Conservation (phyloP, 2,329 filamentous ascomycete genomes). For the Phialophora verrucosa region DNA sequence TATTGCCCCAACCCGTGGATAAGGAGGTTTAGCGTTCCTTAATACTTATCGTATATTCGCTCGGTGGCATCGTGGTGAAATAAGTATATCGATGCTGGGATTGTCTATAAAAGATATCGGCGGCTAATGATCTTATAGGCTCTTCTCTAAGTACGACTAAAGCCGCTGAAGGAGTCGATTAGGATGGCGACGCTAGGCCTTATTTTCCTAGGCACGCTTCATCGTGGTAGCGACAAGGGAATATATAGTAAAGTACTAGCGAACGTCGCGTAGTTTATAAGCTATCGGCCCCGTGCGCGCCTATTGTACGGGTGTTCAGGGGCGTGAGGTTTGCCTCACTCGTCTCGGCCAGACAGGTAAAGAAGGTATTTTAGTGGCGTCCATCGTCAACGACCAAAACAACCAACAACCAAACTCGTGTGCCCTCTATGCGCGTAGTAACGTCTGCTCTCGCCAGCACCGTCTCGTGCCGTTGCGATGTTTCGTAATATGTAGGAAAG, state of each 20-base stretch:
- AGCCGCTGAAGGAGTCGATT: constrained; percentile 45
- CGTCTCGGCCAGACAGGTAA: too few species aligned
- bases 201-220: constrained; percentile 47
- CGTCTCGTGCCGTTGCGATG: too few species aligned
- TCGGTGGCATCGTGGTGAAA: constrained; percentile 41
- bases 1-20: not conserved
- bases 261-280: constrained; percentile 44
- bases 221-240: constrained; percentile 44
- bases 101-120: not conserved
- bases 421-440: too few species aligned
- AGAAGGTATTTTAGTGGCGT: too few species aligned
- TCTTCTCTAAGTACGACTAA: constrained; percentile 45
- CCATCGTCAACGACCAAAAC: too few species aligned
- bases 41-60: constrained; percentile 43
- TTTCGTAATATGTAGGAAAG: too few species aligned
- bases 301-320: too few species aligned
- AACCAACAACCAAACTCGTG: too few species aligned
- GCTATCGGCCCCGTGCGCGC: constrained; percentile 43
- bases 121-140: constrained; percentile 36
- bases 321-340: too few species aligned
- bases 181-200: constrained; percentile 44
- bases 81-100: constrained; percentile 4
- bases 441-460: too few species aligned
- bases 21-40: constrained; percentile 36
- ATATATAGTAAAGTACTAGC: constrained; percentile 43